Conservation (phyloP, 1,284 basidiomycete species). For the Trichosporon asahii region DNA sequence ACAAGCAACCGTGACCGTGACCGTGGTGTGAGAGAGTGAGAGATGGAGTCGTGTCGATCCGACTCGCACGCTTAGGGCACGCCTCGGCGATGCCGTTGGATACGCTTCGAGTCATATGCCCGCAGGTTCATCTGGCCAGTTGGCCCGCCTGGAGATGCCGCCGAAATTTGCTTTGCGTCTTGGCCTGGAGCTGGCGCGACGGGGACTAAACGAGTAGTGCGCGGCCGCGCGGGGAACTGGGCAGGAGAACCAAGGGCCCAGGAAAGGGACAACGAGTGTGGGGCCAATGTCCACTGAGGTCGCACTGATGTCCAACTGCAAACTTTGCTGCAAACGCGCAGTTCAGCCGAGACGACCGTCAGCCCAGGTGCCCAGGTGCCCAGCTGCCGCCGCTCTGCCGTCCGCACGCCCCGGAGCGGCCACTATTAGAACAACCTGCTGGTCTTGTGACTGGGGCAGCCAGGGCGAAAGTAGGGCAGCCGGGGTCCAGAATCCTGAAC, state of each 20-base stretch:
- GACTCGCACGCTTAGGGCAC: too few relatives aligned
- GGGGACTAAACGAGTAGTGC: slow-evolving; percentile 12
- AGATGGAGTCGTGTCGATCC: neutral
- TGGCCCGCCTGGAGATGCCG: neutral
- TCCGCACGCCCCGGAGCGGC: neutral
- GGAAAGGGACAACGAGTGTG: neutral
- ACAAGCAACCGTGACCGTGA: neutral
- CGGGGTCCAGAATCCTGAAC: neutral
- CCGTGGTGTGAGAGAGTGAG: neutral
- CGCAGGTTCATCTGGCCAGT: too few relatives aligned
- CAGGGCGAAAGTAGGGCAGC: neutral
- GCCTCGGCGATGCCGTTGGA: too few relatives aligned
- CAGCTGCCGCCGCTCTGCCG: neutral
- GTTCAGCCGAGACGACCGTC: neutral
- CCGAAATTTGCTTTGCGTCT: neutral
- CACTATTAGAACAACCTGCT: neutral
- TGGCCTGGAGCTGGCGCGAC: neutral
- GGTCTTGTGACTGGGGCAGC: neutral
- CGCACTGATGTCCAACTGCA: too few relatives aligned
- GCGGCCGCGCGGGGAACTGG: slow-evolving; percentile 19
- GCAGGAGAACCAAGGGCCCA: too few relatives aligned
- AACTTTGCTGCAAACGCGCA: too few relatives aligned
- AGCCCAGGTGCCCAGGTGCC: too few relatives aligned
- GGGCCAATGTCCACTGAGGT: neutral
- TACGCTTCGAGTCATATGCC: neutral